phyloP scores from a whole-genome alignment of 371 early-diverging fungal species.

The Actinomucor elegans region DNA sequence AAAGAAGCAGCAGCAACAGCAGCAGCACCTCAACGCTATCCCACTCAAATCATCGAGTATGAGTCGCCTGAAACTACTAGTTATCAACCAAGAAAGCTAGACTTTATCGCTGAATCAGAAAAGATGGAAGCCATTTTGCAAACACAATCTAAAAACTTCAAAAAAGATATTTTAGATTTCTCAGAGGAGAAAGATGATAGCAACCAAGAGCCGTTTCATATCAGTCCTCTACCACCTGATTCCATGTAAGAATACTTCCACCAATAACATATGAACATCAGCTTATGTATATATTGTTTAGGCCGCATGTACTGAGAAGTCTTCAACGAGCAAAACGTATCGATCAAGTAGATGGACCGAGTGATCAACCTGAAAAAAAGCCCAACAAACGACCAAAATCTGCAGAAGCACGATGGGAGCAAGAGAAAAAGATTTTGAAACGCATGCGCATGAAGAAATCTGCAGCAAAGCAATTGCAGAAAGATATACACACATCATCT shows the following conservation, averaged over 20 bases:
- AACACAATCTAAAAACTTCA: background rate
- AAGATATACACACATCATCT: background rate
- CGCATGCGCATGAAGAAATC: constrained; percentile 4
- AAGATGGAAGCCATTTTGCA: constrained; percentile 8
- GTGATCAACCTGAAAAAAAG: constrained; percentile 20
- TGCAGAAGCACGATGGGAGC: constrained; percentile 8
- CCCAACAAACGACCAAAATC: background rate
- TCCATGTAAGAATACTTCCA: background rate
- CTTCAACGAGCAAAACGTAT: background rate
- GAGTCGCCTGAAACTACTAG: background rate
- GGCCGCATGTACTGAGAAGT: background rate
- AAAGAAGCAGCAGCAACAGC: background rate
- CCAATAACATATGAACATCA: background rate
- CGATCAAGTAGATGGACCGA: constrained; percentile 58
- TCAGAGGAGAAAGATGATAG: background rate
- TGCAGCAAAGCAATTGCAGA: background rate
- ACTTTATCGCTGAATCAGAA: constrained; percentile 19
- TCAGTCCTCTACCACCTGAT: constrained; percentile 30
- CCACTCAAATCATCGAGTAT: background rate
- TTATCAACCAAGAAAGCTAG: constrained; percentile 22
- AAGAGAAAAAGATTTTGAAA: constrained; percentile 1
- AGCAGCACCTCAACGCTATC: background rate
- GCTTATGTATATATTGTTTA: background rate
- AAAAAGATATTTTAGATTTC: background rate
- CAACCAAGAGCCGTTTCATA: constrained; percentile 1